Percentiles rank a stretch among this genome's conserved stretches.
phyloP scores from a whole-genome alignment of 805 yeast genomes.

The Yamadazyma scolyti region DNA sequence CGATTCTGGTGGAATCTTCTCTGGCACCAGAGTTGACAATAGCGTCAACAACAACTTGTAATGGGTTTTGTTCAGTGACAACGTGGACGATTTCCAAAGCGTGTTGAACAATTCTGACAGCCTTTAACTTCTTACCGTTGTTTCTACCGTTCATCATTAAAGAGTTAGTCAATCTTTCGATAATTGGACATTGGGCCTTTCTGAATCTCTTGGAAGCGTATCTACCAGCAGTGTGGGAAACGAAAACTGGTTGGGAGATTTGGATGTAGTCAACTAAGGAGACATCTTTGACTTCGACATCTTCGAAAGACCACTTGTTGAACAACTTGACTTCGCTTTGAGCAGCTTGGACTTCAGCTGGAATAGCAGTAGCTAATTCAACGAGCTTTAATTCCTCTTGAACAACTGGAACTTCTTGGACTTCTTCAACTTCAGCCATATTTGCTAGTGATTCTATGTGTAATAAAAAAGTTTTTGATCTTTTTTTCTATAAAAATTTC shows the following conservation, averaged over 20 bases:
- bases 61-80: constrained; percentile 98
- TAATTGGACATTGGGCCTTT: constrained; percentile 99
- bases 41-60: constrained; percentile 99
- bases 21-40: constrained; percentile 99
- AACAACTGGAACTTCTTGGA: constrained; percentile 72
- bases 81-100: constrained; percentile 97
- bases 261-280: constrained; percentile 98
- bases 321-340: constrained; percentile 94
- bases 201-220: constrained; percentile 99
- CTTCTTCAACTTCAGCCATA: constrained; percentile 85
- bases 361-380: constrained; percentile 92
- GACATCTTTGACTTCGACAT: constrained; percentile 95
- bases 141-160: constrained; percentile 99
- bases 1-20: constrained; percentile 99
- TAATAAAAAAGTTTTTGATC: too few species aligned
- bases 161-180: constrained; percentile 99
- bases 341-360: constrained; percentile 95
- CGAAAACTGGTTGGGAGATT: constrained; percentile 95
- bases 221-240: constrained; percentile 99
- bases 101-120: constrained; percentile 99
- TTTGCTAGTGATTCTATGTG: too few species aligned
- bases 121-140: constrained; percentile 99
- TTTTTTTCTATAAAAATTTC: too few species aligned
- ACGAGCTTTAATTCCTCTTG: constrained; percentile 80
- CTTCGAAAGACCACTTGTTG: constrained; percentile 99